Base-by-base conservation (phyloP, 352 stramenopile species). In the Phytopythium montanum region DNA sequence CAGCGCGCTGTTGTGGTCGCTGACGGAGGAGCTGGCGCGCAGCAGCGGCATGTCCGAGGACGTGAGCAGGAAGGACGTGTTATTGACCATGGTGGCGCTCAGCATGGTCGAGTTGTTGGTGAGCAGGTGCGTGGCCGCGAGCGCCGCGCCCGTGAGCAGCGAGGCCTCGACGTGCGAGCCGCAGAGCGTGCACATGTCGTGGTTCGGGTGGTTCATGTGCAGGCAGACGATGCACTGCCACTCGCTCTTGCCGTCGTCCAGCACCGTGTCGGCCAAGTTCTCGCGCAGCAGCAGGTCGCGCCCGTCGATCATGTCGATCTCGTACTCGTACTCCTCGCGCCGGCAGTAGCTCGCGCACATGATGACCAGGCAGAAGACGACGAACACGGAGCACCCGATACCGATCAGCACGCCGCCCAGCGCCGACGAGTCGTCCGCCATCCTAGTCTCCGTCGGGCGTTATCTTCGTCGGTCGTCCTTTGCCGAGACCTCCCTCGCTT, bases 141-240 rank as follows among this genome's bases (percentile, higher is more conserved):
- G 68, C 49, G 71, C 56, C 12, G 60, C 69, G 56, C 69, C 69
- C 52, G 76, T 66, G 55, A 81, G 74, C 8, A 62, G 70, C 7
- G 76, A 84, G 25, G 76, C 75, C 59, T 87, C 81, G 54, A 72
- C 71, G 34, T 81, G 76, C 23, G 81, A 81, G 45, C 81, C 81
- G 54, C 81, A 91, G 51, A 91, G 66, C 48, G 69, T 63, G 70
- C 81, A 91, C 44, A 69, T 62, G 36, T 74, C 61, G 50, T 86
- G 76, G 58, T 85, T 80, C 6, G 81, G 81, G 56, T 91, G 81
- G 56, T 91, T 91, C 66, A 89, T 71, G 56, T 91, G 80, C 45
- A 77, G 72, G 56, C 81, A 91, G 13, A 91, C 80, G 54, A 90
- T 58, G 61, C 81, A 91, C 59, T 90, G 77, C 81, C 81, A 90